Conservation (phyloP, 768 basidiomycete species). For the Cyclocybe cylindracea region DNA sequence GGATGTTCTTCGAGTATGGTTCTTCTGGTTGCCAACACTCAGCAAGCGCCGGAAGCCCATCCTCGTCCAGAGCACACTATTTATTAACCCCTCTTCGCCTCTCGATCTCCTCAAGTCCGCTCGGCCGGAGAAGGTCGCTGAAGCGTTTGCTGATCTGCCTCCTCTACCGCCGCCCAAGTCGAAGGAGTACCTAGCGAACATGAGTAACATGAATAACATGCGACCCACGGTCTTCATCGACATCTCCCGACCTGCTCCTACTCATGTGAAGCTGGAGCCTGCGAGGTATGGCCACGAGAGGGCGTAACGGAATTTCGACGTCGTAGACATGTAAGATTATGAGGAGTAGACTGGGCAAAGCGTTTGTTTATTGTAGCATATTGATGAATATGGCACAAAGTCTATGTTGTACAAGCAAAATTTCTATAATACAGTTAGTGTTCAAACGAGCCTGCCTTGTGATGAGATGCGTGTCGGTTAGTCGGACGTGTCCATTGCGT, state of each 20-base stretch:
- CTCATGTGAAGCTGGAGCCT: background rate
- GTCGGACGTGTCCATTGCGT: constrained; percentile 10
- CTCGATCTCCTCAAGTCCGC: background rate
- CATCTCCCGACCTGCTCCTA: background rate
- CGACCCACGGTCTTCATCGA: background rate
- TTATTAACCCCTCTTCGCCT: background rate
- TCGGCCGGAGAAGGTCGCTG: background rate
- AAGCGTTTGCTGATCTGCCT: constrained; percentile 7
- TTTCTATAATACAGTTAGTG: background rate
- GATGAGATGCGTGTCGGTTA: background rate
- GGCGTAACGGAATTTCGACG: too few species aligned
- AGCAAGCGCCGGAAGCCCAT: background rate
- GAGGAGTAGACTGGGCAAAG: too few species aligned
- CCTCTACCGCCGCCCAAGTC: constrained; percentile 9
- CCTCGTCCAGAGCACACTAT: background rate
- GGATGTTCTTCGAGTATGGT: constrained; percentile 36
- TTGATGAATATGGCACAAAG: too few species aligned
- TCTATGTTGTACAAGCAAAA: background rate
- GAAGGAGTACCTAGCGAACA: constrained; percentile 5
- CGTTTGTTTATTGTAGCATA: too few species aligned
- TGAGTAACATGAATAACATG: background rate
- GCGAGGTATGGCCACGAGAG: too few species aligned
- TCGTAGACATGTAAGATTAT: too few species aligned
- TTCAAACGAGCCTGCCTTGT: background rate
- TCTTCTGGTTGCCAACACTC: constrained; percentile 25